Base-by-base conservation (phyloP, 352 stramenopile species). In the Phytophthora cajani region DNA sequence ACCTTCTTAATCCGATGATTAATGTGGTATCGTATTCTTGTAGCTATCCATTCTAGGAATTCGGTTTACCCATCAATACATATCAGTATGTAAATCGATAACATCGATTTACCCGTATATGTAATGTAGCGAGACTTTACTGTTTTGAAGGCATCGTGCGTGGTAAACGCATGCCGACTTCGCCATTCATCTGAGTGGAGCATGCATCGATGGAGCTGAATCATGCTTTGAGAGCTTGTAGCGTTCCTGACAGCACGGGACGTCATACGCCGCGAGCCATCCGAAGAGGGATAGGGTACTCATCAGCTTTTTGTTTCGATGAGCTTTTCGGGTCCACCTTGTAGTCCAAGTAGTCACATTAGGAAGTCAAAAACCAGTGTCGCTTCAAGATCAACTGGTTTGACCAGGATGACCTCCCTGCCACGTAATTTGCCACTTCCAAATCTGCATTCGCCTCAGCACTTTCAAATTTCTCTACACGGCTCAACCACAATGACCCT, bases 401-500 rank as follows among this genome's bases (percentile, higher is more conserved):
- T 42, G 36, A 42, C 36, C 33, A 50, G 6, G 7, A 62, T 44
- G 21, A 17, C 21, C 54, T 63, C 66, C 53, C 36, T 64, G 52
- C 54, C 60, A 50, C 51, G 23, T 32, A 59, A 5, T 16, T 64
- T 68, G 51, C 3, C 57, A 72, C 32, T 75, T 67, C 58, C 46
- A 49, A 72, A 53, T 65, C 25, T 62, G 38, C 63, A 50, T 19
- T 54, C 36, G 36, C 14, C 36, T 42, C 14, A 16, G 36, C 36
- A 42, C 36, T 16, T 30, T 27, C 23, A 56, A 23, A 67, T 55
- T 12, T 30, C 19, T 30, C 40, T 7, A 51, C 14, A 42, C 36
- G 36, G 1, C 30, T 30, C 27, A 30, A 30, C 30, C 36, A 47
- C 9, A 21, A 82, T 82, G 72, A 71, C 69, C 3, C 55, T 82